Conservation (phyloP, 2,329 filamentous ascomycete species). For the Botrytis hyacinthi region DNA sequence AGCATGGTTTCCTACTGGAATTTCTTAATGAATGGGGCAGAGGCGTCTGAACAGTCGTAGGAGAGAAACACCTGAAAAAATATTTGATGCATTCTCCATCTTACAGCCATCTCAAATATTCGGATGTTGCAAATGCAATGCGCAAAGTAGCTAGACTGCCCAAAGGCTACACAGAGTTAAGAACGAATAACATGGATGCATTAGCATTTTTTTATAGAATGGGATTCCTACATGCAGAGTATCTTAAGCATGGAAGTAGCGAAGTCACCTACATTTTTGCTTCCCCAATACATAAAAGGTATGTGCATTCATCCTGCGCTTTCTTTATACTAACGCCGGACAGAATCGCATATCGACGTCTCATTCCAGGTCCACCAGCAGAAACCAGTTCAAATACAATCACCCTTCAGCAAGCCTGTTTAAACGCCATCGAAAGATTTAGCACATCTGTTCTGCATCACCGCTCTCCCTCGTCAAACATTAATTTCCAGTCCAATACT, state of each 20-base stretch:
- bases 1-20: not conserved
- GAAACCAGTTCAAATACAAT: not conserved
- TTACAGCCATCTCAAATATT: not conserved
- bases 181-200: not conserved
- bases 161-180: not conserved
- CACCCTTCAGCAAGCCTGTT: not conserved
- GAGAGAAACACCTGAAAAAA: not conserved
- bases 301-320: not conserved
- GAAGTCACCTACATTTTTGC: slow-evolving; percentile 1
- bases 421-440: slow-evolving; percentile 6
- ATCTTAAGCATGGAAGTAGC: not conserved
- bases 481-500: not conserved
- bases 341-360: slow-evolving; percentile 1
- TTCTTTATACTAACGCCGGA: not conserved
- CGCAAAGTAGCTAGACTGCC: slow-evolving; percentile 3
- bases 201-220: not conserved
- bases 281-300: slow-evolving; percentile 8
- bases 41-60: not conserved
- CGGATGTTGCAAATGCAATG: not conserved
- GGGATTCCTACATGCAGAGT: not conserved
- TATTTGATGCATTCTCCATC: not conserved
- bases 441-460: not conserved
- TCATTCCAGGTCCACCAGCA: not conserved
- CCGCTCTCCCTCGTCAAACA: not conserved
- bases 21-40: not conserved